Conservation (phyloP, 108 stramenopile species). For the Nitzschia inconspicua region DNA sequence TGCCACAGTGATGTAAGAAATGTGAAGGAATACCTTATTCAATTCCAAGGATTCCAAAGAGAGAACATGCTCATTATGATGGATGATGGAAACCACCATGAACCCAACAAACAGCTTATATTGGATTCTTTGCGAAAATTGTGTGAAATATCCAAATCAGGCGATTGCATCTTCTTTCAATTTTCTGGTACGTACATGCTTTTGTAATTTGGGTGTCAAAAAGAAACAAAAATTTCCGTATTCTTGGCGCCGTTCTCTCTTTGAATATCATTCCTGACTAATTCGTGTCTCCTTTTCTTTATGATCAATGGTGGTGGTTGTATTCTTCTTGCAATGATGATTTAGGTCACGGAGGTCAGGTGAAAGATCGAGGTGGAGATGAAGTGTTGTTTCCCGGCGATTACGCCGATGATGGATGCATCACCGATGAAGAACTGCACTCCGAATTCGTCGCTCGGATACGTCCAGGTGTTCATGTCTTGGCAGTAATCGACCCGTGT, state of each 20-base stretch:
- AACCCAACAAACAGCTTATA: slow-evolving; percentile 62
- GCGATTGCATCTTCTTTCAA: slow-evolving; percentile 63
- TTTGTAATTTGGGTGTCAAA: background rate
- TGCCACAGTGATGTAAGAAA: slow-evolving; percentile 88
- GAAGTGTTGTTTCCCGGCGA: slow-evolving; percentile 88
- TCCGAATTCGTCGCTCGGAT: slow-evolving; percentile 63
- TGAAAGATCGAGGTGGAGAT: slow-evolving; percentile 51
- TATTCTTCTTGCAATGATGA: background rate
- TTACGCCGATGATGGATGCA: slow-evolving; percentile 36
- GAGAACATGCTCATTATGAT: slow-evolving; percentile 67
- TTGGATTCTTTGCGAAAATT: slow-evolving; percentile 56
- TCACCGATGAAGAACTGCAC: slow-evolving; percentile 74
- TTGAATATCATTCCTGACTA: background rate
- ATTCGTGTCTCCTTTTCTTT: background rate
- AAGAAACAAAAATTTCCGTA: background rate
- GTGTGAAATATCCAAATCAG: slow-evolving; percentile 41
- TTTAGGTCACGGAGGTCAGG: slow-evolving; percentile 70
- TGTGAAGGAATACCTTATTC: slow-evolving; percentile 76
- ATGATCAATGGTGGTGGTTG: background rate
- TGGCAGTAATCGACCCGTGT: slow-evolving; percentile 70
- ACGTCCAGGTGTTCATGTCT: slow-evolving; percentile 56
- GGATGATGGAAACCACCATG: slow-evolving; percentile 67
- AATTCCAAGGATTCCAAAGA: slow-evolving; percentile 67
- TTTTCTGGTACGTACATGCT: slow-evolving; percentile 48
- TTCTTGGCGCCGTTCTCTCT: background rate